These are phyloP conservation scores for Monosporozyma servazzii DNA, from an alignment of 805 yeast genomes.

Conservation along the genomic window DNA sequence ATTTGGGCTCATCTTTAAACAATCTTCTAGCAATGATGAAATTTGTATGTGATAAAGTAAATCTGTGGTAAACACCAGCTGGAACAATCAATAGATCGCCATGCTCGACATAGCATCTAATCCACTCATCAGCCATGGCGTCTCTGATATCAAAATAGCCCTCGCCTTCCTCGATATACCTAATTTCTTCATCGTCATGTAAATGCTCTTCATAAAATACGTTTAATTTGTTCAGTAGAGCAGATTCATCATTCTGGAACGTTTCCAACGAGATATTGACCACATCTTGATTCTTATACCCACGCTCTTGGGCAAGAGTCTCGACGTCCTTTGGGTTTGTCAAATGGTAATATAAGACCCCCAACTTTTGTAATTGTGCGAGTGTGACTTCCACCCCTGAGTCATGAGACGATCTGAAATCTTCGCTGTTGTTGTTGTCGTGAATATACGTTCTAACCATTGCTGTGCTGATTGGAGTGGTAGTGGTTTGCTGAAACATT, in stretches of 20 bases:
- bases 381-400: conserved; percentile 50
- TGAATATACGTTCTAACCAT: conserved; percentile 50
- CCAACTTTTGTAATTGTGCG: conserved; percentile 46
- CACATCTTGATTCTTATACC: conserved; percentile 72
- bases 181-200: conserved; percentile 95
- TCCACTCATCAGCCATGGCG: conserved; percentile 50
- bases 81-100: conserved; percentile 71
- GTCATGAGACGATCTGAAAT: conserved; percentile 63
- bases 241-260: conserved; percentile 52
- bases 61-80: conserved; percentile 90
- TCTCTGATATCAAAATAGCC: conserved; percentile 88
- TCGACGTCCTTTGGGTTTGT: conserved; percentile 48
- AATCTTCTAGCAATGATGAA: conserved; percentile 70
- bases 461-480: neutral
- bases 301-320: conserved; percentile 54
- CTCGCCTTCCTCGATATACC: conserved; percentile 81
- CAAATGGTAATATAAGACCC: conserved; percentile 56
- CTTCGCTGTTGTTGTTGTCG: conserved; percentile 48
- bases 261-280: conserved; percentile 50
- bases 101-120: conserved; percentile 54
- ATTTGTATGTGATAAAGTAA: conserved; percentile 59
- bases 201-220: conserved; percentile 76
- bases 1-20: conserved; percentile 91
- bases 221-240: conserved; percentile 54
- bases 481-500: no score